Percentiles rank a stretch among this genome's conserved stretches.
Conservation (phyloP, 2,329 filamentous ascomycete species). For the Nemania sp. region DNA sequence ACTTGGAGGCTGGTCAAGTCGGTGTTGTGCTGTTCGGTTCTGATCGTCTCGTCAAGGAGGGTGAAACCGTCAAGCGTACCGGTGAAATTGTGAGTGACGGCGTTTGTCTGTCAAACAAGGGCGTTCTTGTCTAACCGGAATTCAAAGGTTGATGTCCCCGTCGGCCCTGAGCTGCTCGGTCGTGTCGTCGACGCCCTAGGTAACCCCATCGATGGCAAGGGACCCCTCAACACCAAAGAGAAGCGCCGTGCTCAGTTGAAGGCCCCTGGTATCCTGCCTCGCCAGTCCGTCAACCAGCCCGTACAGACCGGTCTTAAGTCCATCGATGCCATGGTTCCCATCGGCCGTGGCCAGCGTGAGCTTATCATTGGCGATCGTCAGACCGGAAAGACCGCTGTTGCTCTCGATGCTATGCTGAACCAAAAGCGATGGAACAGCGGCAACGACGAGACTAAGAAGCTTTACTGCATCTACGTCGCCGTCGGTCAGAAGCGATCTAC, state of each 20-base stretch:
- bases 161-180: constrained; percentile 89
- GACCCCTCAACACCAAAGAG: constrained; percentile 88
- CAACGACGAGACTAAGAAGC: constrained; percentile 93
- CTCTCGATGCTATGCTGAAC: constrained; percentile 97
- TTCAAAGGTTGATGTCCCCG: constrained; percentile 89
- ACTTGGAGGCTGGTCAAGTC: constrained; percentile 99
- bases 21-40: constrained; percentile 99
- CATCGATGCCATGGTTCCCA: constrained; percentile 99
- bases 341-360: constrained; percentile 99
- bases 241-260: constrained; percentile 97
- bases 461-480: constrained; percentile 99
- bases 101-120: neutral
- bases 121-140: neutral
- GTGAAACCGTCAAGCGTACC: constrained; percentile 99
- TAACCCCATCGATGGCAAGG: constrained; percentile 99
- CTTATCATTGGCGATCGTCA: constrained; percentile 99
- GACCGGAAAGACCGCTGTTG: constrained; percentile 99
- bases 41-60: constrained; percentile 99
- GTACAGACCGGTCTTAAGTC: constrained; percentile 99
- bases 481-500: constrained; percentile 99
- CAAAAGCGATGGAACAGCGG: constrained; percentile 96
- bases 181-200: constrained; percentile 98
- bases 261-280: constrained; percentile 97
- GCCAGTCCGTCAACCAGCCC: constrained; percentile 95
- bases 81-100: constrained; percentile 87